Percentiles rank a stretch among this genome's conserved stretches.
phyloP scores from a whole-genome alignment of 169 alveolate species.

The Plasmodium chabaudi region DNA sequence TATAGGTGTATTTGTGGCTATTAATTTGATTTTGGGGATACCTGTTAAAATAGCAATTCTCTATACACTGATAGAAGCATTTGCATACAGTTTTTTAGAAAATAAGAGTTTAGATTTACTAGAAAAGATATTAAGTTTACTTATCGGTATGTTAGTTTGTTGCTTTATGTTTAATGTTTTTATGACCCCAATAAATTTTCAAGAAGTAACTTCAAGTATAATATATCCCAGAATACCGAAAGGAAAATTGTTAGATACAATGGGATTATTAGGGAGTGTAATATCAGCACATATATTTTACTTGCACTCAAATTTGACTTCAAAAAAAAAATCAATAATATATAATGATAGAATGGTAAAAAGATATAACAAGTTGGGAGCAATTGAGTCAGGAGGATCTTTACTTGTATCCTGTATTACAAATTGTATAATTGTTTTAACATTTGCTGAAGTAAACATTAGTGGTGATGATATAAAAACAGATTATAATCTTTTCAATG shows the following conservation, averaged over 20 bases:
- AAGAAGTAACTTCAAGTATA: constrained; percentile 40
- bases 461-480: constrained; percentile 25
- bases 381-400: constrained; percentile 57
- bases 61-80: constrained; percentile 62
- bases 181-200: constrained; percentile 55
- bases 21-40: constrained; percentile 64
- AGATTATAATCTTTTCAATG: constrained; percentile 58
- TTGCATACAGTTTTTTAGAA: constrained; percentile 58
- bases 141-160: constrained; percentile 44
- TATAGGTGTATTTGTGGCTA: constrained; percentile 61
- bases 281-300: constrained; percentile 74
- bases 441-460: constrained; percentile 70
- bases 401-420: constrained; percentile 61
- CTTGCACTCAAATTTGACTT: constrained; percentile 70
- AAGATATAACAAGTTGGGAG: constrained; percentile 59
- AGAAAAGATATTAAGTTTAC: constrained; percentile 67
- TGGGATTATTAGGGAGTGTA: constrained; percentile 62
- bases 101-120: constrained; percentile 47
- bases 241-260: constrained; percentile 66
- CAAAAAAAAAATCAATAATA: constrained; percentile 49
- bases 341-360: constrained; percentile 36
- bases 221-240: constrained; percentile 55
- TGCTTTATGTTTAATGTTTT: constrained; percentile 70
- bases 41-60: constrained; percentile 59
- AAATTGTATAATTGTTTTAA: constrained; percentile 69